These are phyloP conservation scores for Leccinum uliginosum DNA, from an alignment of 768 basidiomycete species.

Conservation along the genomic window DNA sequence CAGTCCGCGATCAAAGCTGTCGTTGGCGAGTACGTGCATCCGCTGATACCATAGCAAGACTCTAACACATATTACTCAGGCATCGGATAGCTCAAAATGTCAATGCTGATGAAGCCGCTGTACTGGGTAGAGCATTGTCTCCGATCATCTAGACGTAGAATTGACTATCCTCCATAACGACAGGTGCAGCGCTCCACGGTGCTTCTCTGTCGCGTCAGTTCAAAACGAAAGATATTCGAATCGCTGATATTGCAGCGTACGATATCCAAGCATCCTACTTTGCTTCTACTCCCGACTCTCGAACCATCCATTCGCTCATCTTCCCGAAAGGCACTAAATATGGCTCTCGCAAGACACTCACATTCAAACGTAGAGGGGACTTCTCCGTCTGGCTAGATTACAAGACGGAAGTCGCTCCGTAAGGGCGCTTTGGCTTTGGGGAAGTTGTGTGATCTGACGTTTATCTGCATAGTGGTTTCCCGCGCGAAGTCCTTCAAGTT, in stretches of 20 bases:
- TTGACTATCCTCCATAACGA: not conserved
- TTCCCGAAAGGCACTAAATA: constrained; percentile 76
- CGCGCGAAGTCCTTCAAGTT: constrained; percentile 68
- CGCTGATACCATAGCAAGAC: not conserved
- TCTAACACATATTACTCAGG: constrained; percentile 29
- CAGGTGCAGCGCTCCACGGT: constrained; percentile 85
- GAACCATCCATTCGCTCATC: constrained; percentile 70
- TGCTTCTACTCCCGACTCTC: constrained; percentile 49
- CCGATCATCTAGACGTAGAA: not conserved
- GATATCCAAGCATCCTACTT: constrained; percentile 80
- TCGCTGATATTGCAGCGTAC: constrained; percentile 67
- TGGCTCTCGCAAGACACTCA: constrained; percentile 80
- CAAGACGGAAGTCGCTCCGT: constrained; percentile 60
- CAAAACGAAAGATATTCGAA: constrained; percentile 91
- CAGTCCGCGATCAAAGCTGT: constrained; percentile 73
- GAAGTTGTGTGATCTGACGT: constrained; percentile 2
- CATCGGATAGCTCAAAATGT: constrained; percentile 91
- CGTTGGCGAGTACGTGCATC: constrained; percentile 66
- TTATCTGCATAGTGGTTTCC: constrained; percentile 50
- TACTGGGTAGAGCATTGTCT: constrained; percentile 52
- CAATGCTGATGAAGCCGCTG: constrained; percentile 95
- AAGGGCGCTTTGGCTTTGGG: constrained; percentile 25
- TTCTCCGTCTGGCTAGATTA: constrained; percentile 78
- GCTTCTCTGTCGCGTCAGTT: constrained; percentile 86
- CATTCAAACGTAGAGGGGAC: constrained; percentile 82